These are phyloP conservation scores for thale cress (Arabidopsis thaliana) DNA, from an alignment of 345 rosid genomes.

Conservation along the genomic window DNA sequence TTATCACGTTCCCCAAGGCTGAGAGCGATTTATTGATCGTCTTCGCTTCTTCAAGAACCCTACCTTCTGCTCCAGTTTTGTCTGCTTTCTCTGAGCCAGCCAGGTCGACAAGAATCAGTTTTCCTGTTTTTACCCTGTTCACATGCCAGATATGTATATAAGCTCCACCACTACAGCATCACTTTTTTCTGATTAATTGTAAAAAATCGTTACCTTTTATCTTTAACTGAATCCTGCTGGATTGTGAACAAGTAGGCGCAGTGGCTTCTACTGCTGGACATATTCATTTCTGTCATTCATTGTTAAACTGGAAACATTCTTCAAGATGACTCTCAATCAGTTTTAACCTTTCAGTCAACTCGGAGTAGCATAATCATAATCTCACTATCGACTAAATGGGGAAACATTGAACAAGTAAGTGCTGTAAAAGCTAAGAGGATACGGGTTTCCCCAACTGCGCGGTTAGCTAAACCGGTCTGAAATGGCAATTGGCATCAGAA, in stretches of 20 bases:
- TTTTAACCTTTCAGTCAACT: background rate
- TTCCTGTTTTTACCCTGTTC: constrained; percentile 65
- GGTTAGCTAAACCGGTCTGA: constrained; percentile 81
- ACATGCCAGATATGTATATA: constrained; percentile 26
- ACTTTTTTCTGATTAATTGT: constrained; percentile 2
- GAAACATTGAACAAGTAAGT: constrained; percentile 8
- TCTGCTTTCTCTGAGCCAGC: constrained; percentile 97
- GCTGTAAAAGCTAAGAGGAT: constrained; percentile 50
- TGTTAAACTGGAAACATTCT: constrained; percentile 46
- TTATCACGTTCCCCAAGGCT: constrained; percentile 84
- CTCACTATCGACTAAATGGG: constrained; percentile 3
- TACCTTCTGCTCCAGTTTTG: constrained; percentile 97
- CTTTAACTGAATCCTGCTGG: constrained; percentile 58
- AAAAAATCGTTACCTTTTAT: constrained; percentile 56
- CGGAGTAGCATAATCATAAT: constrained; percentile 7
- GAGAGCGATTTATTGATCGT: constrained; percentile 92
- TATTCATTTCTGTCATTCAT: constrained; percentile 71
- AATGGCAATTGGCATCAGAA: constrained; percentile 47
- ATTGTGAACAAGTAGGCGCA: constrained; percentile 66
- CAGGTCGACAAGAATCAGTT: constrained; percentile 81
- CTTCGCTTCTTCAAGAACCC: constrained; percentile 91
- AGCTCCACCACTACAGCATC: constrained; percentile 18
- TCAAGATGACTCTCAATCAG: constrained; percentile 26
- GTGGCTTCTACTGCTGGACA: constrained; percentile 94
- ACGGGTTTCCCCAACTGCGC: constrained; percentile 96